Conservation (phyloP, 345 rosid species). For the Hibiscus mutabilis region DNA sequence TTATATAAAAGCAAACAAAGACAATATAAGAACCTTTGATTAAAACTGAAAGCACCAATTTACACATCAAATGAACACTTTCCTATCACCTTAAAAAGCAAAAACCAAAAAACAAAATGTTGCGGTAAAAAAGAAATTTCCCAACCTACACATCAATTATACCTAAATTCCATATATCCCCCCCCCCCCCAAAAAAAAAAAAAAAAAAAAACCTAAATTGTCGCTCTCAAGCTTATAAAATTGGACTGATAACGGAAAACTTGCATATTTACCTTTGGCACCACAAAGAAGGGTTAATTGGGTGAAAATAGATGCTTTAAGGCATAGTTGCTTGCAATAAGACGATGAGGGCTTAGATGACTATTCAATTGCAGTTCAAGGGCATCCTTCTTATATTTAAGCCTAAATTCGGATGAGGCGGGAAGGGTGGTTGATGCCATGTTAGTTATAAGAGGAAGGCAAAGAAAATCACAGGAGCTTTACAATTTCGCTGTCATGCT, state of each 20-base stretch:
- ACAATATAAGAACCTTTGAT: neutral
- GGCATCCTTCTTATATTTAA: neutral
- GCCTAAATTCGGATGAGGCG: neutral
- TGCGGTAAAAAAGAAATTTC: conserved; percentile 4
- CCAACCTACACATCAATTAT: conserved; percentile 10
- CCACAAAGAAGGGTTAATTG: neutral
- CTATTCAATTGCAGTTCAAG: neutral
- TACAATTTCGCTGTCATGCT: conserved; percentile 32
- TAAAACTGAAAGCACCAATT: neutral
- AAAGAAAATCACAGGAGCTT: conserved; percentile 16
- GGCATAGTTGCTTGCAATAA: neutral
- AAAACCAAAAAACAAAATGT: neutral
- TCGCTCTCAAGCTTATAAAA: conserved; percentile 13
- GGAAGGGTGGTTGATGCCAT: conserved; percentile 4
- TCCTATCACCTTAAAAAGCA: neutral
- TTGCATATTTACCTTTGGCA: neutral
- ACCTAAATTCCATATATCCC: neutral
- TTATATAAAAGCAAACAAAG: neutral
- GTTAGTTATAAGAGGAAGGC: conserved; percentile 18
- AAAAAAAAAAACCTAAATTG: neutral
- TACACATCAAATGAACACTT: conserved; percentile 16
- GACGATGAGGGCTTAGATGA: neutral
- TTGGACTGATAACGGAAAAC: conserved; percentile 4
- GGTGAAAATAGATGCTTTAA: neutral
- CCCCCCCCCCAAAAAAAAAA: too few relatives aligned